Percentiles rank a stretch among this genome's conserved stretches.
These are phyloP conservation scores for Nemania sp. DNA, from an alignment of 2,329 filamentous ascomycete species.

Conservation along the genomic window DNA sequence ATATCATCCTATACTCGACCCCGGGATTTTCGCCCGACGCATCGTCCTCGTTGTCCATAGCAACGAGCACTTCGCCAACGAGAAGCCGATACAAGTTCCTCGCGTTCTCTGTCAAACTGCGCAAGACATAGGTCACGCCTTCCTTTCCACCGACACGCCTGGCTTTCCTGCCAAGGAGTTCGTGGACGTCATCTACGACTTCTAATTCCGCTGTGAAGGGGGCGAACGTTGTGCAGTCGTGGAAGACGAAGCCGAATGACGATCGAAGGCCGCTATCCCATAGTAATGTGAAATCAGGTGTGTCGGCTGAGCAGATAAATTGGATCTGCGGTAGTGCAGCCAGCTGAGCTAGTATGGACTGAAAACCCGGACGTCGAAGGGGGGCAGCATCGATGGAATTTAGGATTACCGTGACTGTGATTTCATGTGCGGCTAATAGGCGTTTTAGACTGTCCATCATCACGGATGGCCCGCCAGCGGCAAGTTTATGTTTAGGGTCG, in stretches of 20 bases:
- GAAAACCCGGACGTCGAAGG: slow-evolving; percentile 70
- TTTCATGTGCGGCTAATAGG: slow-evolving; percentile 56
- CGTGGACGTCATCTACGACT: slow-evolving; percentile 87
- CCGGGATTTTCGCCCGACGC: slow-evolving; percentile 62
- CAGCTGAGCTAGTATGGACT: slow-evolving; percentile 75
- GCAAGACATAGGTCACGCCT: slow-evolving; percentile 87
- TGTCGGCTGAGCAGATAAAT: slow-evolving; percentile 81
- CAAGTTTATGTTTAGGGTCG: slow-evolving; percentile 51
- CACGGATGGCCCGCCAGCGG: slow-evolving; percentile 66
- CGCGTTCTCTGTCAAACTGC: slow-evolving; percentile 89
- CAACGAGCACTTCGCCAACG: slow-evolving; percentile 78
- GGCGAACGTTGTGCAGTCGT: slow-evolving; percentile 90
- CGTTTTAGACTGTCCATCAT: slow-evolving; percentile 69
- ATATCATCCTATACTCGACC: slow-evolving; percentile 87
- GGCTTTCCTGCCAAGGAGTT: slow-evolving; percentile 79
- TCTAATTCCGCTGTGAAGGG: slow-evolving; percentile 75
- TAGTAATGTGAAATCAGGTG: slow-evolving; percentile 81
- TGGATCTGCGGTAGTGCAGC: slow-evolving; percentile 72
- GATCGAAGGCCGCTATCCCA: slow-evolving; percentile 89
- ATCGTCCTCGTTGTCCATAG: slow-evolving; percentile 63
- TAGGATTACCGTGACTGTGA: slow-evolving; percentile 69
- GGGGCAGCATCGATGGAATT: slow-evolving; percentile 84
- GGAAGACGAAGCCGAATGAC: slow-evolving; percentile 84
- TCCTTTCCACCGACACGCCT: slow-evolving; percentile 84
- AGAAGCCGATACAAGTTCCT: slow-evolving; percentile 83